Evolutionary conservation across 495 filamentous ascomycete genomes (phyloP), one percentile per base, ranked within the genome.

Genomic region (Penicillium simplicissimum): DNA sequence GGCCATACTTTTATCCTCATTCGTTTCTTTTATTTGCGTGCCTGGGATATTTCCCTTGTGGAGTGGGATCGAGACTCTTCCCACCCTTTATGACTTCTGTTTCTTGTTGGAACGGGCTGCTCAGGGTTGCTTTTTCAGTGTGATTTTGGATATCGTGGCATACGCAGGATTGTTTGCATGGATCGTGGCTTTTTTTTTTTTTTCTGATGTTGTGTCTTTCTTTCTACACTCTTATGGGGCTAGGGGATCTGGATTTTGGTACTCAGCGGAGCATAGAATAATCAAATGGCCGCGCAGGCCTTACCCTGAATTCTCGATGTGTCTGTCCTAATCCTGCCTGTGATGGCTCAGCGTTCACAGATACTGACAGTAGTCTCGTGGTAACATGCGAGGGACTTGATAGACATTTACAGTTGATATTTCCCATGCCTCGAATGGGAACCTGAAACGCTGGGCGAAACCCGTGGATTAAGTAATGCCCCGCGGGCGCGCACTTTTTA

Each of bases 241-340:
- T 59, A 57, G 52, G 66, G 62, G 52, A 62, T 61, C 52, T 62
- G 60, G 57, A 62, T 63, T 43, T 63, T 51, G 59, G 47, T 49
- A 60, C 48, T 57, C 42, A 66, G 56, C 65, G 57, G 57, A 64
- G 63, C 63, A 71, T 71, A 69, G 66, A 71, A 54, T 71, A 71
- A 69, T 71, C 58, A 67, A 71, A 49, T 38, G 60, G 47, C 28
- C 52, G 31, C 52, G 52, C 52, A 55, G 63, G 59, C 49, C 55
- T 36, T 45, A 38, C 57, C 33, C 55, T 51, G 40, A 43, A 52
- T 5, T 35, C 4, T 33, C 10, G 8, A 10, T 35, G 9, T 13
- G 6, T 25, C 13, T 25, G 23, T 51, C 7, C 10, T 0, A 17
- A 51, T 5, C 15, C 31, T 51, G 23, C 11, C 21, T 25, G 4